phyloP scores from a whole-genome alignment of 768 basidiomycete species.

The Mycena indigotica region DNA sequence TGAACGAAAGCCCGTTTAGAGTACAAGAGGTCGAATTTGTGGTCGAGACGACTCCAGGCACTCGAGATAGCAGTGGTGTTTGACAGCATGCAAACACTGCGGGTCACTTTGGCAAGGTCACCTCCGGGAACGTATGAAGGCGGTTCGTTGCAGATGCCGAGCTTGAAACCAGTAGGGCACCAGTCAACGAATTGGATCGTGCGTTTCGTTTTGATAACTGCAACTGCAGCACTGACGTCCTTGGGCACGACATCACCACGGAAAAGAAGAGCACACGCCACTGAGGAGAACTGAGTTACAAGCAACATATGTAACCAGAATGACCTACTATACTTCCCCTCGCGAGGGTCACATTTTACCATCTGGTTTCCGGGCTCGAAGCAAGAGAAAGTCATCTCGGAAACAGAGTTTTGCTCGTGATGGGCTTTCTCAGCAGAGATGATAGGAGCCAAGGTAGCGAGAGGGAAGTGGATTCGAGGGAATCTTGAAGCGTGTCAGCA shows the following conservation, averaged over 20 bases:
- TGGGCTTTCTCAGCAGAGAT: constrained; percentile 90
- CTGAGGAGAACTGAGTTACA: constrained; percentile 37
- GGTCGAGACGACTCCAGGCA: constrained; percentile 93
- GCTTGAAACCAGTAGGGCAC: constrained; percentile 98
- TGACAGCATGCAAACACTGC: constrained; percentile 97
- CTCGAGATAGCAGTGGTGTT: constrained; percentile 93
- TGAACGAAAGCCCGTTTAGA: constrained; percentile 92
- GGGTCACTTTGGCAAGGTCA: constrained; percentile 90
- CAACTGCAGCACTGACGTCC: constrained; percentile 91
- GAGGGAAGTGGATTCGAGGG: constrained; percentile 98
- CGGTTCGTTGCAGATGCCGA: constrained; percentile 97
- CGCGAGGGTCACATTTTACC: constrained; percentile 93
- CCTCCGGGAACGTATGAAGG: constrained; percentile 90
- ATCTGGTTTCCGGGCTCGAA: constrained; percentile 97
- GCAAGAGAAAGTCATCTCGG: constrained; percentile 98
- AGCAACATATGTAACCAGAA: constrained; percentile 40
- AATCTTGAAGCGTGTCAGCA: constrained; percentile 59
- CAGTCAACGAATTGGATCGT: constrained; percentile 99
- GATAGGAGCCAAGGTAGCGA: constrained; percentile 94
- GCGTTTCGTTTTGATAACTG: constrained; percentile 93
- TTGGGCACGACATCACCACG: constrained; percentile 97
- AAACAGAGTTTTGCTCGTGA: constrained; percentile 96
- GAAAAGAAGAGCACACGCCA: constrained; percentile 91
- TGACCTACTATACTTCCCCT: constrained; percentile 94
- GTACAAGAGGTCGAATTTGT: constrained; percentile 98